Evolutionary conservation across 257 asterid genomes (phyloP), one percentile per base, ranked within the genome.

Genomic region (Solanum paucissectum): DNA sequence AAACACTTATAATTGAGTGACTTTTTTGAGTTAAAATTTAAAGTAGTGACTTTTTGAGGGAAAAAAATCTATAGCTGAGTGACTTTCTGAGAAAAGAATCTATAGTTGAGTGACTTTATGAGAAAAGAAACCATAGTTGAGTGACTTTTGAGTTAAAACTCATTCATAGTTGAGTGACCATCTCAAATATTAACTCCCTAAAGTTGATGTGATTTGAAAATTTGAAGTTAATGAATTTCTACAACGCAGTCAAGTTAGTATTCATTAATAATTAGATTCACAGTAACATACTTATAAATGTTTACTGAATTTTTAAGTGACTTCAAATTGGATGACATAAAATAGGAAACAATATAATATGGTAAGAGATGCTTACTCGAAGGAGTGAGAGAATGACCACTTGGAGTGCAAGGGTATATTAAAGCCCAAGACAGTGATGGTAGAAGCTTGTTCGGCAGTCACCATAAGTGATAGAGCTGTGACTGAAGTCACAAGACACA

Each of bases 331-430:
- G 34, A 33, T 33, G 34, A 38, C 16, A 37, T 7, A 60, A 75
- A 62, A 20, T 13, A 7, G 1, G 10, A 25, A 58, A 3, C 20
- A 12, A 13, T 44, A 44, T 21, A 13, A 33, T 69, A 36, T 13
- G 36, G 9, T 55, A 42, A 23, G 5, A 20, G 75, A 3, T 29
- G 88, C 91, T 91, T 91, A 96, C 99, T 88, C 92, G 88, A 96
- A 95, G 25, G 99, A 94, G 74, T 93, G 92, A 27, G 99, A 91
- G 87, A 94, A 95, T 68, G 98, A 93, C 99, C 99, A 96, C 71
- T 95, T 95, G 92, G 99, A 95, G 92, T 84, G 86, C 71, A 95
- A 71, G 40, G 98, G 98, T 10, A 96, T 12, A 87, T 83, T 92
- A 89, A 96, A 92, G 27, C 99, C 99, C 83, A 95, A 93, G 55